Conservation (phyloP, 306 rosid species). For the Vigna radiata region DNA sequence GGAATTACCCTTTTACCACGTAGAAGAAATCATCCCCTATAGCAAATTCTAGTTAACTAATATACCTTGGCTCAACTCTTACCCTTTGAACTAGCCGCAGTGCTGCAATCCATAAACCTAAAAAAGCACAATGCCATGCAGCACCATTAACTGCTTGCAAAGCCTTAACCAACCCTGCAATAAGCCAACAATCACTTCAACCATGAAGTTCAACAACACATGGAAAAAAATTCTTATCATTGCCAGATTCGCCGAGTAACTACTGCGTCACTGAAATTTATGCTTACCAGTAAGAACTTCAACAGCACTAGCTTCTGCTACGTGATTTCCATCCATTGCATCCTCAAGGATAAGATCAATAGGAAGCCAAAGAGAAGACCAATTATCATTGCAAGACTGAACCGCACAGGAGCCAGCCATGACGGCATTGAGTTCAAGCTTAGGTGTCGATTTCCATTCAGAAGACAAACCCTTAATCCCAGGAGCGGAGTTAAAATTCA, state of each 20-base stretch:
- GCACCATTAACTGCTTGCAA: constrained; percentile 83
- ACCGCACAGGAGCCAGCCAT: constrained; percentile 67
- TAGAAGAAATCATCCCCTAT: constrained; percentile 4
- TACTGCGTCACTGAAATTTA: not conserved
- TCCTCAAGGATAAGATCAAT: constrained; percentile 94
- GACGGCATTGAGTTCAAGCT: constrained; percentile 65
- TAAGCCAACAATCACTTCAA: constrained; percentile 22
- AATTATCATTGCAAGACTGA: constrained; percentile 66
- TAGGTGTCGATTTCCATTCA: constrained; percentile 65
- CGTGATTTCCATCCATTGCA: constrained; percentile 93
- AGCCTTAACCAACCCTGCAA: constrained; percentile 81
- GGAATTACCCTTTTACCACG: constrained; percentile 7
- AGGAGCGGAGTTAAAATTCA: constrained; percentile 57
- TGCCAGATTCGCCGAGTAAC: not conserved
- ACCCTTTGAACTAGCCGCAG: constrained; percentile 96
- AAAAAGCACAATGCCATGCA: constrained; percentile 88
- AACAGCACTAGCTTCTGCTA: constrained; percentile 77
- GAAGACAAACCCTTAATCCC: constrained; percentile 51
- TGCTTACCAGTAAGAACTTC: constrained; percentile 51
- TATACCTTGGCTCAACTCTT: constrained; percentile 39
- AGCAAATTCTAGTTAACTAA: constrained; percentile 24
- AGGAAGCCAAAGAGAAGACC: constrained; percentile 89
- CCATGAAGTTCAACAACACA: not conserved
- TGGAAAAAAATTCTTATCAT: not conserved
- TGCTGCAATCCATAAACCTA: constrained; percentile 94